Conservation (phyloP, 305 asterid genomes). For the Solanum aculeatissimum region DNA sequence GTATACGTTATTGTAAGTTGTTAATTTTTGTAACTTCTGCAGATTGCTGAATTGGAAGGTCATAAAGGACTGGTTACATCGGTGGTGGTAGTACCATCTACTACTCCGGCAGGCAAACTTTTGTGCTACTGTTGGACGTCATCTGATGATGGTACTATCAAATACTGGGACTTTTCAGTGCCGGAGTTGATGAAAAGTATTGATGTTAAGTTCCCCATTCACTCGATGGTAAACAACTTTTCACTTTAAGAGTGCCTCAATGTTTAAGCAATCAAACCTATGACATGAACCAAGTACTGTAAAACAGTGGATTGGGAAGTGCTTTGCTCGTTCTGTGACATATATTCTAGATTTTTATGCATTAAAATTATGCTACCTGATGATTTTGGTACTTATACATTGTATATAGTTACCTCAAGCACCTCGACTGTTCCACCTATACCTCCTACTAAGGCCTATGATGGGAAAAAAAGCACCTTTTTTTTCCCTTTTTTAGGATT, state of each 20-base stretch:
- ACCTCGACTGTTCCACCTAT: not conserved
- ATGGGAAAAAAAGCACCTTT: not conserved
- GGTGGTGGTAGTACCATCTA: conserved; percentile 65
- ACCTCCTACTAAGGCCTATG: not conserved
- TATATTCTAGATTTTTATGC: not conserved
- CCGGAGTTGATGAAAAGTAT: conserved; percentile 61
- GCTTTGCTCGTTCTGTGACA: not conserved
- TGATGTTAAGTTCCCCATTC: conserved; percentile 44
- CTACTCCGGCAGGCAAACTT: conserved; percentile 34
- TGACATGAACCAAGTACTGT: not conserved
- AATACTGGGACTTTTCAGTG: conserved; percentile 75
- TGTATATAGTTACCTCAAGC: not conserved
- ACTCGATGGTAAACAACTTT: conserved; percentile 48
- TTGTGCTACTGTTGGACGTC: conserved; percentile 79
- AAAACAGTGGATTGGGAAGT: not conserved
- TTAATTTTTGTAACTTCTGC: not conserved
- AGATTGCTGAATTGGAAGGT: conserved; percentile 89
- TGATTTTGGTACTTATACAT: not conserved
- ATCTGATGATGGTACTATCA: conserved; percentile 81
- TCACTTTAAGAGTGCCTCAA: not conserved
- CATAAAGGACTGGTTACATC: conserved; percentile 71
- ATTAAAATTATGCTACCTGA: not conserved
- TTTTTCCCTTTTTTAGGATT: not conserved
- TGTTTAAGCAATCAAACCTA: not conserved
- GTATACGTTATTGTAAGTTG: not conserved